A percentile compares a stretch with the other conserved stretches of the same genome.
Evolutionary conservation across 352 stramenopile species (phyloP).

Genomic region (Phytophthora crassamura): DNA sequence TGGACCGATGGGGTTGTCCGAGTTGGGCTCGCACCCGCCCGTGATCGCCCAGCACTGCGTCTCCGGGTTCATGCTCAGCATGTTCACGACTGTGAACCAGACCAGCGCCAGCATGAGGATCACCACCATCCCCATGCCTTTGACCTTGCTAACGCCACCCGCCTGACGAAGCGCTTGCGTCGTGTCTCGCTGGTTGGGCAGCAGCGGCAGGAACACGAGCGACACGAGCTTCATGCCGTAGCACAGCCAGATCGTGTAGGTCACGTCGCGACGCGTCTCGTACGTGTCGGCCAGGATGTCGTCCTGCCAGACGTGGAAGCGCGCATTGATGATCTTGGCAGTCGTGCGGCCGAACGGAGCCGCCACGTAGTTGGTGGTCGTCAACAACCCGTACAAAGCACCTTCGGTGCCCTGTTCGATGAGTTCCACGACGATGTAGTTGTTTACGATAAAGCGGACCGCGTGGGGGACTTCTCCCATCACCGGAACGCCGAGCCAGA

Average conservation of each 20-base stretch:
- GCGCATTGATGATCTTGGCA: conserved; percentile 63
- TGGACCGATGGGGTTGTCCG: conserved; percentile 6
- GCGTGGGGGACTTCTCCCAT: conserved; percentile 58
- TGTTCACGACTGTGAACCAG: conserved; percentile 58
- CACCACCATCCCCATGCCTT: conserved; percentile 43
- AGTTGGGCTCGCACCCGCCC: conserved; percentile 51
- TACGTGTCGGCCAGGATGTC: conserved; percentile 56
- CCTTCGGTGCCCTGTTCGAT: conserved; percentile 60
- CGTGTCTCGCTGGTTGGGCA: conserved; percentile 50
- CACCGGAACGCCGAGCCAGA: conserved; percentile 65
- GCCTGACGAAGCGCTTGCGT: conserved; percentile 44
- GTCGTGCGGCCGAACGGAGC: conserved; percentile 51
- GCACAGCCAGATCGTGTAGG: conserved; percentile 60
- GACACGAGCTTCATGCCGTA: conserved; percentile 65
- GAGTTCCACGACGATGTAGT: conserved; percentile 69
- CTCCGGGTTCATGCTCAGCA: conserved; percentile 61
- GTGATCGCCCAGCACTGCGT: conserved; percentile 76
- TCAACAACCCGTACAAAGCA: conserved; percentile 60
- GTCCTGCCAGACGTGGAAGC: conserved; percentile 60
- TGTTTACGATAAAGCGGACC: conserved; percentile 63
- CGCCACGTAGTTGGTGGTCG: conserved; percentile 55
- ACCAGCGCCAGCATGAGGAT: conserved; percentile 44
- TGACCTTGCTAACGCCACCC: conserved; percentile 50
- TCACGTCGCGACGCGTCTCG: conserved; percentile 59
- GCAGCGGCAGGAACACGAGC: conserved; percentile 52